Percentiles rank a stretch among this genome's conserved stretches.
Conservation (phyloP, 2,329 filamentous ascomycete genomes). For the Rhynchosporium agropyri region DNA sequence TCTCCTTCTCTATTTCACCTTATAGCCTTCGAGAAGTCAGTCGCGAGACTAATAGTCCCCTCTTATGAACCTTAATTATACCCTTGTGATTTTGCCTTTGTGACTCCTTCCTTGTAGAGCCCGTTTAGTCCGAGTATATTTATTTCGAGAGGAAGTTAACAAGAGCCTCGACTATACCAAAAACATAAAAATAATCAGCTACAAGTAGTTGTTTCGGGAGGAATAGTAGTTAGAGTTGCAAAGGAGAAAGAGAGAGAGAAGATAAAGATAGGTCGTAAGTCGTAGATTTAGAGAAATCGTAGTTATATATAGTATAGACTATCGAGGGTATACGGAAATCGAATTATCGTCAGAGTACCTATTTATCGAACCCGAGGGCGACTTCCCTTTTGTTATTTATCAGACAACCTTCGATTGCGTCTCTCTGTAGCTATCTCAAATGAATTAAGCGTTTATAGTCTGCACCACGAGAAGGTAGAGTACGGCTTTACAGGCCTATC, state of each 20-base stretch:
- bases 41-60: background rate
- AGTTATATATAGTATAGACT: background rate
- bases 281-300: background rate
- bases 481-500: background rate
- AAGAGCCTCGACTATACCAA: background rate
- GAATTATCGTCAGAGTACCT: background rate
- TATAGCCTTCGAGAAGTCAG: background rate
- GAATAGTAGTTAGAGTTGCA: background rate
- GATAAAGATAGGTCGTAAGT: background rate
- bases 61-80: background rate
- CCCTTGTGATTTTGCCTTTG: background rate
- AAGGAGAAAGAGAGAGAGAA: background rate
- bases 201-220: background rate
- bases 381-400: background rate
- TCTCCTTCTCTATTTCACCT: background rate
- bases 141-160: background rate
- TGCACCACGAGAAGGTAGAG: background rate
- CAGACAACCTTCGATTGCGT: background rate
- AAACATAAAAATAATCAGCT: background rate
- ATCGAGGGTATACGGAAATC: background rate
- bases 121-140: background rate
- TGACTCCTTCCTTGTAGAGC: background rate
- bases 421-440: background rate
- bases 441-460: background rate
- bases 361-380: background rate